Conservation (phyloP, 1,139 yeast species). For the Fermentozyma sake region DNA sequence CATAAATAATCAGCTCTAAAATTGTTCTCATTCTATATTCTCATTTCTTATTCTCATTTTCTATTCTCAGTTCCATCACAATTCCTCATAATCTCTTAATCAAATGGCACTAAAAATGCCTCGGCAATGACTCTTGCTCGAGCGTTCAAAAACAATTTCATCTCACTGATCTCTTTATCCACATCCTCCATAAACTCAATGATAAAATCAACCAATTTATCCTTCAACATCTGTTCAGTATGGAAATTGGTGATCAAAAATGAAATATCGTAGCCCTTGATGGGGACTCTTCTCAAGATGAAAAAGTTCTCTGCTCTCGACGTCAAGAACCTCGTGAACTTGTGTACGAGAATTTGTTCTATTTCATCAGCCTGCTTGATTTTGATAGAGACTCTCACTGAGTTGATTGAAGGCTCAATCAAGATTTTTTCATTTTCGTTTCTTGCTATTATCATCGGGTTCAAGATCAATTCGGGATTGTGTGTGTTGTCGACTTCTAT, state of each 20-base stretch:
- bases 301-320: slow-evolving; percentile 94
- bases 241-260: slow-evolving; percentile 91
- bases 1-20: no score
- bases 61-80: no score
- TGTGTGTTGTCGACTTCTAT: slow-evolving; percentile 67
- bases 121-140: slow-evolving; percentile 98
- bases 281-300: slow-evolving; percentile 87
- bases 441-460: slow-evolving; percentile 87
- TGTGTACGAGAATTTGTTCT: slow-evolving; percentile 89
- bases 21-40: no score
- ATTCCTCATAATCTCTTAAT: slow-evolving; percentile 34
- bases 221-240: slow-evolving; percentile 93
- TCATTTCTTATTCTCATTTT: no score
- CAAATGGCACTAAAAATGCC: slow-evolving; percentile 78
- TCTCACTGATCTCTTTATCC: slow-evolving; percentile 96
- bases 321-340: slow-evolving; percentile 88
- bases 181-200: slow-evolving; percentile 99
- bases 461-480: slow-evolving; percentile 77
- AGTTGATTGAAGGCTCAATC: slow-evolving; percentile 91
- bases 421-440: slow-evolving; percentile 90
- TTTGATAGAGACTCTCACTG: slow-evolving; percentile 81
- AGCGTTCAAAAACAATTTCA: slow-evolving; percentile 94
- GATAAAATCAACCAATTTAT: slow-evolving; percentile 90
- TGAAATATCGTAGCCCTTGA: slow-evolving; percentile 88
- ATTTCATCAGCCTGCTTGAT: slow-evolving; percentile 98